Evolutionary conservation across 202 grass and related monocot species (phyloP), one percentile per base, ranked within the genome.

Genomic region (Brachypodium distachyon): DNA sequence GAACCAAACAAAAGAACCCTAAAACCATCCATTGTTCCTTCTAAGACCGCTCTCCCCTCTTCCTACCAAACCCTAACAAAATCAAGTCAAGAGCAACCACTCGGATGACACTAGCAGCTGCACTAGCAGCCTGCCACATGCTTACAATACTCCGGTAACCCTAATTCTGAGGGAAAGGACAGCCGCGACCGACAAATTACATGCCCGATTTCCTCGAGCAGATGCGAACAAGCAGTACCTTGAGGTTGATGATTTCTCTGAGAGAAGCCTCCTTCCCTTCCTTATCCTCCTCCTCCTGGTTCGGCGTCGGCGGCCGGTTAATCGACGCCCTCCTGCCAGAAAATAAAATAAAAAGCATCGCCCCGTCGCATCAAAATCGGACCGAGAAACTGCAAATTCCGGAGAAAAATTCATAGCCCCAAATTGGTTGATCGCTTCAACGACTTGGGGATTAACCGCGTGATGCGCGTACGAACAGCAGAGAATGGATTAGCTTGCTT

Each of bases 301-400:
- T 74, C 58, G 91, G 96, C 26, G 96, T 98, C 25, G 96, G 96
- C 26, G 96, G 91, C 2, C 91, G 89, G 75, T 92, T 98, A 85
- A 98, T 86, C 61, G 96, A 95, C 81, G 91, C 37, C 87, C 89
- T 92, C 96, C 96, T 98, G 77, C 46, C 27, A 61, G n/a, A 6
- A 54, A 80, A 29, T 6, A 21, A 18, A 9, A 17, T n/a, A 14
- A 69, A 43, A 12, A 69, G 4, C 41, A 67, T 32, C 31, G 49
- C 18, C 51, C 39, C 21, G 7, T 10, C 81, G 8, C 17, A 60
- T 60, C 40, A 74, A 39, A 59, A 19, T 41, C 68, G 7, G 22
- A 8, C 2, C 10, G 17, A 26, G 21, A 68, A 38, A 17, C 19
- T 4, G 61, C 26, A 43, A 61, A n/a, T 47, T 79, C 2, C 62